Percentiles rank a stretch among this genome's conserved stretches.
phyloP scores from a whole-genome alignment of 2,329 filamentous ascomycete genomes.

The Pseudogymnoascus sp. region DNA sequence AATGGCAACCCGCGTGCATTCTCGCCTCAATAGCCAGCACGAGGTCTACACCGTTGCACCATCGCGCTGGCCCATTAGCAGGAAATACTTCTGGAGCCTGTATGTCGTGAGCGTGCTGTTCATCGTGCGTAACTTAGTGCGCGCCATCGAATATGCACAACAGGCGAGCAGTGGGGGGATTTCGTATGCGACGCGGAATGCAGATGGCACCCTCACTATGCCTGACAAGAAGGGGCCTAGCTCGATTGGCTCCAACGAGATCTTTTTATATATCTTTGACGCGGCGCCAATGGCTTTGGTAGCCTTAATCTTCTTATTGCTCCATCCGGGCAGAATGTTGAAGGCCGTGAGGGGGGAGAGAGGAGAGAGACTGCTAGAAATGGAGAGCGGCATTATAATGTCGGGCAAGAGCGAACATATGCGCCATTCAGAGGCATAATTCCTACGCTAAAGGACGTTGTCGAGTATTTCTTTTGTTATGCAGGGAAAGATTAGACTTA shows the following conservation, averaged over 20 bases:
- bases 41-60: neutral
- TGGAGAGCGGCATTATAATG: constrained; percentile 35
- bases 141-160: constrained; percentile 7
- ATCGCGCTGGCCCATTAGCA: neutral
- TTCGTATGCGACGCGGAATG: neutral
- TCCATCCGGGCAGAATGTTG: constrained; percentile 3
- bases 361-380: constrained; percentile 31
- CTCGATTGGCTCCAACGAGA: constrained; percentile 3
- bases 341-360: constrained; percentile 18
- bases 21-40: neutral
- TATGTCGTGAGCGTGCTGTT: neutral
- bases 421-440: too few species aligned
- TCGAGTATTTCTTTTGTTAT: too few species aligned
- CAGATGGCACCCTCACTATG: neutral
- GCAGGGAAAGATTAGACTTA: too few species aligned
- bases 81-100: neutral
- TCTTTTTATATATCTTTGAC: constrained; percentile 11
- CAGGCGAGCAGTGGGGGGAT: neutral
- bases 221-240: neutral
- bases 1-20: neutral
- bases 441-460: too few species aligned
- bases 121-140: constrained; percentile 10
- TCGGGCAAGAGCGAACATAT: constrained; percentile 29
- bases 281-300: constrained; percentile 3
- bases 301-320: neutral